Percentiles rank a stretch among this genome's conserved stretches.
Conservation (phyloP, 202 grass and related monocot genomes). For the Miscanthus sacchariflorus region DNA sequence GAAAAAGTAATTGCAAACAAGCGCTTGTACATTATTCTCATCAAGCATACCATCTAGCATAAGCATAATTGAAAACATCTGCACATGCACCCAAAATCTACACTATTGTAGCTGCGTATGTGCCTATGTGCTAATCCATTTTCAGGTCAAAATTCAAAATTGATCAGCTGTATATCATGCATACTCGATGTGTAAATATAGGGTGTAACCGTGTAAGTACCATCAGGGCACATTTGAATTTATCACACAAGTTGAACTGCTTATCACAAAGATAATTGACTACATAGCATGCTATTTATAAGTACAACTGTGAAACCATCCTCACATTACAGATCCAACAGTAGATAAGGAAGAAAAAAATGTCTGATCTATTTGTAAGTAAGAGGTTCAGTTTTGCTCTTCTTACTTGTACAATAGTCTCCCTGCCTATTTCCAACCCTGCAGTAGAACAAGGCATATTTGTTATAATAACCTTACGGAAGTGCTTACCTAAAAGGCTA, state of each 20-base stretch:
- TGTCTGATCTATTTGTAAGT: not conserved
- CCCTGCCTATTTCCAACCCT: conserved; percentile 14
- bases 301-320: not conserved
- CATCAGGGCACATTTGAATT: not conserved
- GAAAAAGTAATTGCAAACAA: not conserved
- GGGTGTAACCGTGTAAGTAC: not conserved
- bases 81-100: not conserved
- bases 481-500: conserved; percentile 1
- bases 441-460: conserved; percentile 1
- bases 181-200: not conserved
- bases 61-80: not conserved
- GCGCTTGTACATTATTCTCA: not conserved
- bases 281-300: not conserved
- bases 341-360: not conserved
- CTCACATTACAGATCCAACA: not conserved
- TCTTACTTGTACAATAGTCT: not conserved
- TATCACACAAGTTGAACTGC: not conserved
- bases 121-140: not conserved
- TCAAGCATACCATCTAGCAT: not conserved
- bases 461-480: not conserved
- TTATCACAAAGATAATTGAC: not conserved
- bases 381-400: not conserved
- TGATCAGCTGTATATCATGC: not conserved
- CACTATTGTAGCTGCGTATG: not conserved
- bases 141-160: not conserved